Base-by-base conservation (phyloP, 2,329 filamentous ascomycete genomes). In the Triangularia verruculosa region DNA sequence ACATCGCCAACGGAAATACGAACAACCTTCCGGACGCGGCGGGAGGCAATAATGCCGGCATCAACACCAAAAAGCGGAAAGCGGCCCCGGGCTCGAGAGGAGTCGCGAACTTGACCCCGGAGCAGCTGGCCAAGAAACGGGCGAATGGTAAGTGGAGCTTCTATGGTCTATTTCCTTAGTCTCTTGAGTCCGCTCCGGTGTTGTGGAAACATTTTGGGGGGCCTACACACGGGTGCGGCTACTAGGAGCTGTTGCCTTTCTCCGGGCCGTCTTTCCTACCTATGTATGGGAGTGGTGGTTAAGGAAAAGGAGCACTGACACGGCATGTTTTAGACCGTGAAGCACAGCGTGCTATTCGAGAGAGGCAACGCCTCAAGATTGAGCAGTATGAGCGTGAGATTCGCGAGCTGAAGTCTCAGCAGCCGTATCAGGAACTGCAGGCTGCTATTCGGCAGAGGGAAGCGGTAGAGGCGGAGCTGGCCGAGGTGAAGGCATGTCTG, bases 341-440 rank as follows among this genome's bases (percentile, higher is more conserved):
- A 75, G 92, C 92, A 28, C 92, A 96, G 75, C 85, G 92, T 57
- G 91, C 91, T 43, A 95, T 96, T 64, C 84, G 92, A 51, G 90
- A 94, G 78, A 86, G 92, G 61, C 95, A 91, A 27, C 92, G 89
- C 77, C 85, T 87, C 63, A 89, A 91, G 75, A 95, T 95, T 69
- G 90, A 94, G 73, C 79, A 78, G 6, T 80, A 95, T 64, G 90
- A 95, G 75, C 82, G 82, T 65, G 83, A 86, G 66, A 93, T 96
- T 66, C 82, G 84, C 61, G 90, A 94, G 66, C 82, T 96, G 69
- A 91, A 90, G 63, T 89, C 84, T 63, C 89, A 92, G 77, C 88
- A 93, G 75, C 91, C 92, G 0, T 93, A 93, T 70, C 88, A 91
- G 73, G 92, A 97, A 73, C 83, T 96, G 20, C 91, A 96, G 75